A percentile compares a stretch with the other conserved stretches of the same genome.
These are phyloP conservation scores for Thelonectria blattea DNA, from an alignment of 2,329 filamentous ascomycete species.

Conservation along the genomic window DNA sequence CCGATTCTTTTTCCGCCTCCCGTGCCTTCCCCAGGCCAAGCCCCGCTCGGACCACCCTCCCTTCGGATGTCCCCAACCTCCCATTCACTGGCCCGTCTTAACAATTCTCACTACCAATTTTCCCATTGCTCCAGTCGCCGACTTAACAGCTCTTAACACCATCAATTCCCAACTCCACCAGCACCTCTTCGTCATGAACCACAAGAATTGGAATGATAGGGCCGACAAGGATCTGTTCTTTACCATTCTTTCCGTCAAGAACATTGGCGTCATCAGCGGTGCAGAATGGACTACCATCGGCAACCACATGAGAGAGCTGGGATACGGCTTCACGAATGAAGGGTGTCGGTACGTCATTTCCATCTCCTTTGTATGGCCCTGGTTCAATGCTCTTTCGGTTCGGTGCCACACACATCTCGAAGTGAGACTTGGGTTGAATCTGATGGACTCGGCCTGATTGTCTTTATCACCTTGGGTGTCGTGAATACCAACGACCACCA, in stretches of 20 bases:
- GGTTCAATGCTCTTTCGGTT: neutral
- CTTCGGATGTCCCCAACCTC: slow-evolving; percentile 33
- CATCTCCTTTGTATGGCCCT: neutral
- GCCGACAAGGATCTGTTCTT: slow-evolving; percentile 69
- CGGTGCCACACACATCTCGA: neutral
- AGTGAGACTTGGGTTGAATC: neutral
- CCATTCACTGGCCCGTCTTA: slow-evolving; percentile 31
- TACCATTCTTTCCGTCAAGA: slow-evolving; percentile 66
- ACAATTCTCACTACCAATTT: slow-evolving; percentile 52
- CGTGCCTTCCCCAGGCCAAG: slow-evolving; percentile 21
- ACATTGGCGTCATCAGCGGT: slow-evolving; percentile 68
- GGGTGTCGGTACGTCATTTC: slow-evolving; percentile 62
- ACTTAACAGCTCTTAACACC: slow-evolving; percentile 45
- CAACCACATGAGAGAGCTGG: slow-evolving; percentile 63
- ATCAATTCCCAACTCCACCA: slow-evolving; percentile 25
- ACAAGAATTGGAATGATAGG: slow-evolving; percentile 66
- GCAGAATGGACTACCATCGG: slow-evolving; percentile 68
- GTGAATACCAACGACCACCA: neutral
- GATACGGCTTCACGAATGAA: slow-evolving; percentile 69
- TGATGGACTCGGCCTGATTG: neutral
- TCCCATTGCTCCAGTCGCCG: slow-evolving; percentile 42
- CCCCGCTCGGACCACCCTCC: slow-evolving; percentile 39
- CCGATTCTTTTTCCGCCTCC: slow-evolving; percentile 17
- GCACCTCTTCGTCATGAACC: slow-evolving; percentile 49
- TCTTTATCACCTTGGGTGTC: neutral